phyloP scores from a whole-genome alignment of 2,329 filamentous ascomycete species.

The Thermothelomyces thermophilus region DNA sequence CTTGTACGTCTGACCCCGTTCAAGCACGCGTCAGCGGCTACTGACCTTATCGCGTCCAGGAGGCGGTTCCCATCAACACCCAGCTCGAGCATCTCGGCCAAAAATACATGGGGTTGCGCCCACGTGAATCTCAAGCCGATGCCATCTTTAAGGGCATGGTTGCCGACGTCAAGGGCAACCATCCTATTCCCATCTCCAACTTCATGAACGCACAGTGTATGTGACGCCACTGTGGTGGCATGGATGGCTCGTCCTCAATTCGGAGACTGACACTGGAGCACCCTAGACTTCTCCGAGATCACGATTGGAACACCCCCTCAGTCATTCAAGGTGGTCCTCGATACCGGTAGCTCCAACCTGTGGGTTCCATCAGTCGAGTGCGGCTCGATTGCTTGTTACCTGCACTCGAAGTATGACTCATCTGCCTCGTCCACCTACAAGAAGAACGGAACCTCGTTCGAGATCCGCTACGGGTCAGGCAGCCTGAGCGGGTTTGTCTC shows the following conservation, averaged over 20 bases:
- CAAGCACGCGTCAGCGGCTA: not conserved
- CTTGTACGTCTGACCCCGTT: slow-evolving; percentile 55
- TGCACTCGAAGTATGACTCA: slow-evolving; percentile 95
- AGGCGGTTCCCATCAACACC: slow-evolving; percentile 68
- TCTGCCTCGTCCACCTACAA: slow-evolving; percentile 83
- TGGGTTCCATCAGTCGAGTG: slow-evolving; percentile 93
- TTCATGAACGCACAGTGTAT: slow-evolving; percentile 98
- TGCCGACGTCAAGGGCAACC: slow-evolving; percentile 57
- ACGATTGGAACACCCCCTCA: slow-evolving; percentile 86
- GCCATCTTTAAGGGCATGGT: slow-evolving; percentile 74
- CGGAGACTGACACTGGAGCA: not conserved
- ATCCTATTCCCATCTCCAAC: slow-evolving; percentile 88
- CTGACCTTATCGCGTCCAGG: slow-evolving; percentile 41
- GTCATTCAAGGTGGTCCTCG: slow-evolving; percentile 95
- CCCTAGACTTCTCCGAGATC: slow-evolving; percentile 91
- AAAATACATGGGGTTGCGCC: slow-evolving; percentile 88
- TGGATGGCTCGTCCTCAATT: not conserved
- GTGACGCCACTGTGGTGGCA: slow-evolving; percentile 30
- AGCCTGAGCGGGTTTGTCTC: slow-evolving; percentile 92
- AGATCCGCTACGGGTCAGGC: slow-evolving; percentile 93
- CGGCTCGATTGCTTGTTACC: slow-evolving; percentile 93
- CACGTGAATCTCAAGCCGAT: slow-evolving; percentile 60
- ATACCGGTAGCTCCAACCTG: slow-evolving; percentile 97
- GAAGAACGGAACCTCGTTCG: slow-evolving; percentile 86
- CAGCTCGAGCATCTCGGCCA: slow-evolving; percentile 81